phyloP scores from a whole-genome alignment of 2,329 filamentous ascomycete species.

The Ceratocystis papillata region DNA sequence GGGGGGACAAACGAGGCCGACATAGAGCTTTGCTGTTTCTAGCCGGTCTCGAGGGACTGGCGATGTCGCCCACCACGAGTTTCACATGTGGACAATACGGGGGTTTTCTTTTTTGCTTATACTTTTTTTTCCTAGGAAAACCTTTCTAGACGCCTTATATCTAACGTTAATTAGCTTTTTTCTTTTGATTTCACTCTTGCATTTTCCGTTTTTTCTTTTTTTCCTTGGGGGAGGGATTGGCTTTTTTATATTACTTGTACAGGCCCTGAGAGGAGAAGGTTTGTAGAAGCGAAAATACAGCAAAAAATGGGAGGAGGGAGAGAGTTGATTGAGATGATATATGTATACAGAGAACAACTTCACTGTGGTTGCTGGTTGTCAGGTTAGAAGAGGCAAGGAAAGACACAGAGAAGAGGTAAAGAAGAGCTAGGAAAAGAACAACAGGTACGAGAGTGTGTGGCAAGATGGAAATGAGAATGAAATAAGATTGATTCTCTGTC shows the following conservation, averaged over 20 bases:
- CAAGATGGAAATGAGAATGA: neutral
- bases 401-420: neutral
- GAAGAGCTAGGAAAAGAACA: neutral
- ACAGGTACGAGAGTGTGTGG: neutral
- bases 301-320: neutral
- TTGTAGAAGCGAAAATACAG: no score
- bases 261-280: neutral
- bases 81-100: no score
- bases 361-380: no score
- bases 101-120: no score
- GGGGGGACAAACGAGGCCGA: no score
- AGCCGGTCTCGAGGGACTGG: no score
- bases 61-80: no score
- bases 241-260: neutral
- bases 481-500: neutral
- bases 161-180: neutral
- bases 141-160: neutral
- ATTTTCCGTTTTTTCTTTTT: neutral
- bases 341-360: slow-evolving; percentile 5
- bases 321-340: neutral
- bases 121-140: no score
- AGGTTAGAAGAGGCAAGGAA: neutral
- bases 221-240: neutral
- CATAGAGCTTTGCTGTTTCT: no score
- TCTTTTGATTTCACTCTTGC: neutral